A percentile compares a stretch with the other conserved stretches of the same genome.
Conservation (phyloP, 1,284 basidiomycete genomes). For the Boletus smithii region DNA sequence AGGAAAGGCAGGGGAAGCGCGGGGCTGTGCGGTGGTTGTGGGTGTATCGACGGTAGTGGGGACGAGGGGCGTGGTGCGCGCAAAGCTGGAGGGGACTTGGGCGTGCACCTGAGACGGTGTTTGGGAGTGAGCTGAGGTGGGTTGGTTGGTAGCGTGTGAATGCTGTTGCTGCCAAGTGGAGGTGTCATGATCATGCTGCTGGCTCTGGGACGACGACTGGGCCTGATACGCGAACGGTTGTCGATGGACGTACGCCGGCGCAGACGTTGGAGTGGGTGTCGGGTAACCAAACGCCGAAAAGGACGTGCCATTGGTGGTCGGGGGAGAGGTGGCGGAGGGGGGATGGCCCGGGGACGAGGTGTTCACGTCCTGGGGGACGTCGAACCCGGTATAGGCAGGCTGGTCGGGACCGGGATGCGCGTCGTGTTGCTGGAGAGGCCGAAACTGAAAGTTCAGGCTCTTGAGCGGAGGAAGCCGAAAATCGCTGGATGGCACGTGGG, state of each 20-base stretch:
- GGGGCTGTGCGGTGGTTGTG: too few species aligned
- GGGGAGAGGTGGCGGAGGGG: background rate
- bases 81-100: slow-evolving; percentile 25
- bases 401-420: slow-evolving; percentile 21
- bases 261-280: slow-evolving; percentile 25
- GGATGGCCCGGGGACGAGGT: background rate
- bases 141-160: slow-evolving; percentile 15
- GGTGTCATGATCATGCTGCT: slow-evolving; percentile 32
- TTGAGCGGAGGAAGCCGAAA: slow-evolving; percentile 63
- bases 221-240: slow-evolving; percentile 24
- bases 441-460: slow-evolving; percentile 57
- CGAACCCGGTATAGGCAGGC: slow-evolving; percentile 13
- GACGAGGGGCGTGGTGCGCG: slow-evolving; percentile 33
- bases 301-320: slow-evolving; percentile 17
- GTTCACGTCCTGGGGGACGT: slow-evolving; percentile 25
- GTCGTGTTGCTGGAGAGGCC: slow-evolving; percentile 32
- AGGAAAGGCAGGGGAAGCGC: slow-evolving; percentile 17
- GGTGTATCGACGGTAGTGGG: slow-evolving; percentile 38
- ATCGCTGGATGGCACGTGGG: slow-evolving; percentile 40
- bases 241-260: slow-evolving; percentile 30
- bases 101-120: slow-evolving; percentile 24
- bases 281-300: slow-evolving; percentile 28
- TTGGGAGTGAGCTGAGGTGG: slow-evolving; percentile 21
- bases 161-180: slow-evolving; percentile 30
- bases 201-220: slow-evolving; percentile 29